A percentile compares a stretch with the other conserved stretches of the same genome.
Evolutionary conservation across 2,329 filamentous ascomycete species (phyloP).

Genomic region (Ophiosphaerella narmari): DNA sequence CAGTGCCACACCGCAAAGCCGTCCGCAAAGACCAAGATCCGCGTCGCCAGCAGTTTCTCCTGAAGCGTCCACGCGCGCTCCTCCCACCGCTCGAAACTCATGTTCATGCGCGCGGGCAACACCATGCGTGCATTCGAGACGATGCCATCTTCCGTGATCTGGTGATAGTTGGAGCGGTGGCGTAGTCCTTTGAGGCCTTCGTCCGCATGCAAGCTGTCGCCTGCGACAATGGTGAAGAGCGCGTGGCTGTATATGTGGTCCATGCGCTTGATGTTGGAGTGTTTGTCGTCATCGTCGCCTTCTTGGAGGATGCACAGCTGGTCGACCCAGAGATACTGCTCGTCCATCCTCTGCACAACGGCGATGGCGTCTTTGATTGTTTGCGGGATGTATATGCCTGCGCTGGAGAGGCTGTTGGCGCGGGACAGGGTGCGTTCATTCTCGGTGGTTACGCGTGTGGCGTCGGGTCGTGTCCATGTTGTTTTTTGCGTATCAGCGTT

Average conservation of each 20-base stretch:
- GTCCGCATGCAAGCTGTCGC: neutral
- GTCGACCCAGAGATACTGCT: conserved; percentile 7
- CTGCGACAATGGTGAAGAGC: conserved; percentile 1
- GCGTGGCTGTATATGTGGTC: conserved; percentile 2
- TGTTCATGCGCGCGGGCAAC: neutral
- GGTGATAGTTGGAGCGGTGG: neutral
- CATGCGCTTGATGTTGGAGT: conserved; percentile 1
- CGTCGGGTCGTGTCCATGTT: neutral
- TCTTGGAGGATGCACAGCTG: conserved; percentile 5
- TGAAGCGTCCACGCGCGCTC: conserved; percentile 1
- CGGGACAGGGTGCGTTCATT: conserved; percentile 21
- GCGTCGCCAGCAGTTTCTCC: conserved; percentile 1
- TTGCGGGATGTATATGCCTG: neutral
- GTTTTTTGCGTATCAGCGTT: neutral
- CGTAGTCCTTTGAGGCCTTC: neutral
- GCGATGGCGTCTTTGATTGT: neutral
- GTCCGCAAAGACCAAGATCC: neutral
- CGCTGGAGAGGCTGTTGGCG: neutral
- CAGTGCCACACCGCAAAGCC: conserved; percentile 2
- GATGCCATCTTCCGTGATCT: neutral
- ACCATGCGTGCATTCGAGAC: neutral
- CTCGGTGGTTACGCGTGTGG: neutral
- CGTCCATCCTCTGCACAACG: neutral
- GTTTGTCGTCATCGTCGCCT: neutral
- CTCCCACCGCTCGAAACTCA: conserved; percentile 1